phyloP scores from a whole-genome alignment of 2,329 filamentous ascomycete genomes.

The Xylariomycetidae sp. region DNA sequence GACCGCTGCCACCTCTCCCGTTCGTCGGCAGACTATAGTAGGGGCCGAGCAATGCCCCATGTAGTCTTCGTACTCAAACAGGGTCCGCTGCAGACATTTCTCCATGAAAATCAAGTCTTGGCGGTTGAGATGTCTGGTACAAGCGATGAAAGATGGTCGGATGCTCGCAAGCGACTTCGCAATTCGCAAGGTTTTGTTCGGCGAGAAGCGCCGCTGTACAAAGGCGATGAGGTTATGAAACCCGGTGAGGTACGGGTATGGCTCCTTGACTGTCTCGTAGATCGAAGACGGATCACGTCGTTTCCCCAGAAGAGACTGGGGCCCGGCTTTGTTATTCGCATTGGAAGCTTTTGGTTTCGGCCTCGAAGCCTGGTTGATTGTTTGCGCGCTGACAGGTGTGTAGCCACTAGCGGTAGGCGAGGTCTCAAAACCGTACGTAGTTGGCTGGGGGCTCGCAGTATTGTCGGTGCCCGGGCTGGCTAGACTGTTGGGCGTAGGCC shows the following conservation, averaged over 20 bases:
- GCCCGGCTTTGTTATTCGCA: constrained; percentile 32
- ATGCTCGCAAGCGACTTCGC: constrained; percentile 85
- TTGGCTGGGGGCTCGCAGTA: constrained; percentile 53
- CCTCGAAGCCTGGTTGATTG: constrained; percentile 29
- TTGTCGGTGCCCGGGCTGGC: constrained; percentile 60
- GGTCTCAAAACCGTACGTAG: constrained; percentile 47
- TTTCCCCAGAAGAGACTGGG: constrained; percentile 50
- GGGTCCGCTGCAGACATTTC: constrained; percentile 87
- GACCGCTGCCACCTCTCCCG: constrained; percentile 89
- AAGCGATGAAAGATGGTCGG: constrained; percentile 87
- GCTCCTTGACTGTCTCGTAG: constrained; percentile 83
- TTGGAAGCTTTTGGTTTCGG: constrained; percentile 40
- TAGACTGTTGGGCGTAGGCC: constrained; percentile 46
- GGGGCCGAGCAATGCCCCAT: constrained; percentile 84
- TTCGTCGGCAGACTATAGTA: constrained; percentile 84
- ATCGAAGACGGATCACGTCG: constrained; percentile 74
- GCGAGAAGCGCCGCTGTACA: constrained; percentile 70
- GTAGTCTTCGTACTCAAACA: constrained; percentile 91
- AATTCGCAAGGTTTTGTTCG: constrained; percentile 72
- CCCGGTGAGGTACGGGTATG: constrained; percentile 83
- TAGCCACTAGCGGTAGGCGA: constrained; percentile 41
- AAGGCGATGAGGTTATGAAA: constrained; percentile 85
- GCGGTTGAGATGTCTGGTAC: constrained; percentile 78
- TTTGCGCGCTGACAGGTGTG: constrained; percentile 23
- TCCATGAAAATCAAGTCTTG: constrained; percentile 97